A percentile compares a stretch with the other conserved stretches of the same genome.
Evolutionary conservation across 2,329 filamentous ascomycete species (phyloP).

Genomic region (Cladosporium sp.): DNA sequence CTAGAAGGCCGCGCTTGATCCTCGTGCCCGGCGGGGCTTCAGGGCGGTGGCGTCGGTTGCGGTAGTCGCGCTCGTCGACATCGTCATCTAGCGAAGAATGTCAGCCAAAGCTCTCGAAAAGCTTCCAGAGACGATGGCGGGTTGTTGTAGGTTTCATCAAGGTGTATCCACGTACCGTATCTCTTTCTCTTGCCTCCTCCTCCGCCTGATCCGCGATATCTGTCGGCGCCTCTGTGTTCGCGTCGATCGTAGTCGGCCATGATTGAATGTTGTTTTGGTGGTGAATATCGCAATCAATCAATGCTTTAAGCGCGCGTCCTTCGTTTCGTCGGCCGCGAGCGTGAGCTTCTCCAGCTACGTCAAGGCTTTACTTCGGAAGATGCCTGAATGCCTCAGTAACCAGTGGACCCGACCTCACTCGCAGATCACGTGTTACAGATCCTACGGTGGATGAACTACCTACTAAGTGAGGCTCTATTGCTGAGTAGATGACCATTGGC

Average conservation of each 20-base stretch:
- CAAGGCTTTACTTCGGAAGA: background rate
- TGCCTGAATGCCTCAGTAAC: background rate
- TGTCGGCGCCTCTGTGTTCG: constrained; percentile 5
- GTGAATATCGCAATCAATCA: background rate
- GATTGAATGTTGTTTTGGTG: background rate
- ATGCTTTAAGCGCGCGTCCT: too few species aligned
- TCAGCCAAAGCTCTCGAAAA: constrained; percentile 3
- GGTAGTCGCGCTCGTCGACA: constrained; percentile 70
- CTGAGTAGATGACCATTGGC: too few species aligned
- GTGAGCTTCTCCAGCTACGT: constrained; percentile 6
- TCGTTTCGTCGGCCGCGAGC: background rate
- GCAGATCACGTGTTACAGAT: too few species aligned
- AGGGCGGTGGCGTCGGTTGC: constrained; percentile 68
- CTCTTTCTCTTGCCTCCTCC: constrained; percentile 9
- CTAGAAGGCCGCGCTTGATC: constrained; percentile 72
- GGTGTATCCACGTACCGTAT: background rate
- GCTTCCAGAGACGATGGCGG: background rate
- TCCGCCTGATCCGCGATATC: background rate
- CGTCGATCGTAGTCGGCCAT: constrained; percentile 13
- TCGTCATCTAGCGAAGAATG: constrained; percentile 61
- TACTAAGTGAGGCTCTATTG: too few species aligned
- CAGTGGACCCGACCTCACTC: too few species aligned
- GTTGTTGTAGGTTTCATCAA: too few species aligned
- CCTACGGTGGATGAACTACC: too few species aligned
- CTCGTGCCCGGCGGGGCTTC: constrained; percentile 62